A percentile compares a stretch with the other conserved stretches of the same genome.
These are phyloP conservation scores for Neurospora sp. DNA, from an alignment of 495 filamentous ascomycete genomes.

Conservation along the genomic window DNA sequence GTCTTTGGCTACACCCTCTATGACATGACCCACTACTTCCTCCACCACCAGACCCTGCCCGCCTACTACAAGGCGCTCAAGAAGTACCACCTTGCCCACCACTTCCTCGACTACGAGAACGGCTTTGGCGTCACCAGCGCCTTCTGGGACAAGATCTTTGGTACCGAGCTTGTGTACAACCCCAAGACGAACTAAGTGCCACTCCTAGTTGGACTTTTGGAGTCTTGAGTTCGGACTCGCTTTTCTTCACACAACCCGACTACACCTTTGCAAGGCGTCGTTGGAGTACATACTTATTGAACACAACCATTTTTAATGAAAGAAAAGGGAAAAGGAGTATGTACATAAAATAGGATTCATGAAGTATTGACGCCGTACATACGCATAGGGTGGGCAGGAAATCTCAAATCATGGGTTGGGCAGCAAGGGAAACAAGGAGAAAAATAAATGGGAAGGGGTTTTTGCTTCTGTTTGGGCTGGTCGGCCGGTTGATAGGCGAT, in stretches of 20 bases:
- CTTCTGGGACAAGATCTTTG: slow-evolving; percentile 92
- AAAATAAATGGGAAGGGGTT: not conserved
- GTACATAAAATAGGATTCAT: not conserved
- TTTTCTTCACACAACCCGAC: not conserved
- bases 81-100: slow-evolving; percentile 94
- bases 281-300: not conserved
- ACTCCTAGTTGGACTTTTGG: not conserved
- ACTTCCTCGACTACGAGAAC: slow-evolving; percentile 93
- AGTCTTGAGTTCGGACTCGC: not conserved
- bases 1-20: slow-evolving; percentile 95
- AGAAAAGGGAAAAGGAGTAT: not conserved
- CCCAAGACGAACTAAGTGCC: slow-evolving; percentile 48
- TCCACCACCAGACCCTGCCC: slow-evolving; percentile 93
- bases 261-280: not conserved
- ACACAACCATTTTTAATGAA: not conserved
- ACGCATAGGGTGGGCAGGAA: not conserved
- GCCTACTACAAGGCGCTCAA: slow-evolving; percentile 80
- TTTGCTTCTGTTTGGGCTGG: not conserved
- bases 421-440: not conserved
- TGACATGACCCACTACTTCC: slow-evolving; percentile 96
- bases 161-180: slow-evolving; percentile 59
- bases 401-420: not conserved
- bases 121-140: slow-evolving; percentile 98
- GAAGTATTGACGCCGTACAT: not conserved
- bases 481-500: not conserved